Evolutionary conservation across 345 rosid genomes (phyloP).

Genomic region (Brassica rapa): DNA sequence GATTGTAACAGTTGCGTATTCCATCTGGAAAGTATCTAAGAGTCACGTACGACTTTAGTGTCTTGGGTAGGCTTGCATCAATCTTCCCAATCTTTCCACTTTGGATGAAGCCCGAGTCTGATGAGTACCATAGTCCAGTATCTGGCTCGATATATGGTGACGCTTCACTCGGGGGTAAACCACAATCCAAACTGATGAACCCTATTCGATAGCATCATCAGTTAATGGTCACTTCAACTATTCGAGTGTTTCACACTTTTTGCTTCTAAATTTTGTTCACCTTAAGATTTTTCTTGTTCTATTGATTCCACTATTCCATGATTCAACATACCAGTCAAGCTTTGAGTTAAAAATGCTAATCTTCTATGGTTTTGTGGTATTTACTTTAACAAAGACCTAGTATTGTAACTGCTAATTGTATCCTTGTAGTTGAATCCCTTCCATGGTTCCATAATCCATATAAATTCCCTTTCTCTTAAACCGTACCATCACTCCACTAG

Average conservation of each 20-base stretch:
- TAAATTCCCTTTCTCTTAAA: background rate
- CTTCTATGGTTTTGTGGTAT: too few species aligned
- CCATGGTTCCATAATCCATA: background rate
- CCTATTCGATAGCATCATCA: conserved; percentile 5
- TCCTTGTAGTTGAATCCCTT: background rate
- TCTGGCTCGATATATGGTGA: conserved; percentile 29
- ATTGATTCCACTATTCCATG: too few species aligned
- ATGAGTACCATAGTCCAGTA: conserved; percentile 33
- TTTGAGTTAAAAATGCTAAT: too few species aligned
- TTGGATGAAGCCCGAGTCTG: conserved; percentile 36
- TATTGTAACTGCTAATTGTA: background rate
- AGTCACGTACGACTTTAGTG: background rate
- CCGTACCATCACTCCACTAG: background rate
- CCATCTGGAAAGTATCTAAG: conserved; percentile 48
- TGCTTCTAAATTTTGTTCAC: too few species aligned
- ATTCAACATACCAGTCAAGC: too few species aligned
- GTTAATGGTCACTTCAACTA: too few species aligned
- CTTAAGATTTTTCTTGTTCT: too few species aligned
- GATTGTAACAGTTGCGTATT: conserved; percentile 40
- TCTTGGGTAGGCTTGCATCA: background rate
- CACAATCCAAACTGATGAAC: conserved; percentile 48
- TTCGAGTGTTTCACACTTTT: too few species aligned
- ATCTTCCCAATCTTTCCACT: conserved; percentile 25
- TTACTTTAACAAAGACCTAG: background rate
- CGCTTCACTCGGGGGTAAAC: conserved; percentile 21